Percentiles rank a stretch among this genome's conserved stretches.
phyloP scores from a whole-genome alignment of 2,329 filamentous ascomycete species.

The Claviceps purpurea region DNA sequence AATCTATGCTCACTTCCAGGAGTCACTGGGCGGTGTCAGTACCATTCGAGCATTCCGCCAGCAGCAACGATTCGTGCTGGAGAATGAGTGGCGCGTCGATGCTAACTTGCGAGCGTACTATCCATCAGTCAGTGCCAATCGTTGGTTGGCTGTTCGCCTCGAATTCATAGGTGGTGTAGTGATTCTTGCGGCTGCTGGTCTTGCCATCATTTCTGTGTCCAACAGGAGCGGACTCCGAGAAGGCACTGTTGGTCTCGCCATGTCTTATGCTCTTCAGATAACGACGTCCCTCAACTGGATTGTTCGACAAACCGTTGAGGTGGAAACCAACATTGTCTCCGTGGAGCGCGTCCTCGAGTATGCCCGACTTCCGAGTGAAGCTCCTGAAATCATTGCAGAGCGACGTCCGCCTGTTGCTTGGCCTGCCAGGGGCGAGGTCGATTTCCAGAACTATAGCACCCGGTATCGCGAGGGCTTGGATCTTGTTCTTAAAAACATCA shows the following conservation, averaged over 20 bases:
- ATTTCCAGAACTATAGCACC: constrained; percentile 89
- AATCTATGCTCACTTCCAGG: constrained; percentile 97
- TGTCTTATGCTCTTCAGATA: constrained; percentile 96
- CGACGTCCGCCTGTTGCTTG: constrained; percentile 79
- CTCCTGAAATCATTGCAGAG: constrained; percentile 83
- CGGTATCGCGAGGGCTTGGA: constrained; percentile 84
- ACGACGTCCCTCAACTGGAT: constrained; percentile 98
- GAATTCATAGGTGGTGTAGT: constrained; percentile 94
- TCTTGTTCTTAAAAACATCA: constrained; percentile 85
- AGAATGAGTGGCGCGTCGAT: constrained; percentile 97
- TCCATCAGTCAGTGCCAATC: constrained; percentile 83
- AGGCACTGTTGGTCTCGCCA: constrained; percentile 78
- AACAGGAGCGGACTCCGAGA: constrained; percentile 48
- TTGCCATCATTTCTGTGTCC: constrained; percentile 69
- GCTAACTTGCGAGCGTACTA: constrained; percentile 90
- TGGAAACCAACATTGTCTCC: constrained; percentile 99
- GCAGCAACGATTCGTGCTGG: constrained; percentile 70
- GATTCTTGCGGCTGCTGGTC: constrained; percentile 73
- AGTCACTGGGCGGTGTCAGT: constrained; percentile 83
- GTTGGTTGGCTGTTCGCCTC: constrained; percentile 88
- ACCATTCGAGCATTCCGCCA: constrained; percentile 94
- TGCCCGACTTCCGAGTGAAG: constrained; percentile 78
- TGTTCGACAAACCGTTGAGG: constrained; percentile 93
- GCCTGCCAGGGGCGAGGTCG: constrained; percentile 78
- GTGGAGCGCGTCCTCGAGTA: constrained; percentile 97